Percentiles rank a stretch among this genome's conserved stretches.
Evolutionary conservation across 2,329 filamentous ascomycete species (phyloP).

Genomic region (Neofusicoccum sp.): DNA sequence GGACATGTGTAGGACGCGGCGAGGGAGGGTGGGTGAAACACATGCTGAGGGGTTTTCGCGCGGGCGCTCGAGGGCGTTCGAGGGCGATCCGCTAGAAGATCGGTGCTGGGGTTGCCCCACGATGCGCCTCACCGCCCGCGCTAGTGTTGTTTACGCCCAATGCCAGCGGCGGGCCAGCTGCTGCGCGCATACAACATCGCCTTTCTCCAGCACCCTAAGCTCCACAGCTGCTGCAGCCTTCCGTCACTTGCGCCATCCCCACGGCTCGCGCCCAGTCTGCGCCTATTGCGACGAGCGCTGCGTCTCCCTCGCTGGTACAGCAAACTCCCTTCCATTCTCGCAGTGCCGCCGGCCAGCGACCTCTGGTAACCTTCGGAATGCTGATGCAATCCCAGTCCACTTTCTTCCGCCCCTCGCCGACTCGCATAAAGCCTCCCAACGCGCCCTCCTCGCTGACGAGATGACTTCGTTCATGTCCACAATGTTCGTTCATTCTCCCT

Average conservation of each 20-base stretch:
- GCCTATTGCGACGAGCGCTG: background rate
- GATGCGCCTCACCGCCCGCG: constrained; percentile 17
- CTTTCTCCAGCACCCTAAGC: constrained; percentile 8
- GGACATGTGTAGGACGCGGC: too few relatives aligned
- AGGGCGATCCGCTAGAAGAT: constrained; percentile 5
- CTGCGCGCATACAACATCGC: constrained; percentile 3
- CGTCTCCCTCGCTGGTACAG: constrained; percentile 5
- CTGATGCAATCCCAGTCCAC: constrained; percentile 16
- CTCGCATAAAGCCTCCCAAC: constrained; percentile 10
- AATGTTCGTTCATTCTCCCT: constrained; percentile 63
- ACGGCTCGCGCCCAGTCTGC: background rate
- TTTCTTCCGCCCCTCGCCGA: background rate
- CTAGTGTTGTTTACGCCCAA: constrained; percentile 22
- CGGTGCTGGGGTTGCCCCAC: constrained; percentile 9
- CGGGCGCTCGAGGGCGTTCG: background rate
- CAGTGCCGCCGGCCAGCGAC: background rate
- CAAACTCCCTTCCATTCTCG: constrained; percentile 17
- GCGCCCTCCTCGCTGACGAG: constrained; percentile 28
- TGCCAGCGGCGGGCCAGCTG: constrained; percentile 1
- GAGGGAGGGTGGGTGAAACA: background rate
- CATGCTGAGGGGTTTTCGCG: background rate
- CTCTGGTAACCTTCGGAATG: constrained; percentile 21
- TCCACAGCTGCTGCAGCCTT: constrained; percentile 4
- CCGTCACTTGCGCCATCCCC: background rate
- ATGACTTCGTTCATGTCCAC: constrained; percentile 83